Conservation (phyloP, 805 yeast species). For the Priceomyces carsonii region DNA sequence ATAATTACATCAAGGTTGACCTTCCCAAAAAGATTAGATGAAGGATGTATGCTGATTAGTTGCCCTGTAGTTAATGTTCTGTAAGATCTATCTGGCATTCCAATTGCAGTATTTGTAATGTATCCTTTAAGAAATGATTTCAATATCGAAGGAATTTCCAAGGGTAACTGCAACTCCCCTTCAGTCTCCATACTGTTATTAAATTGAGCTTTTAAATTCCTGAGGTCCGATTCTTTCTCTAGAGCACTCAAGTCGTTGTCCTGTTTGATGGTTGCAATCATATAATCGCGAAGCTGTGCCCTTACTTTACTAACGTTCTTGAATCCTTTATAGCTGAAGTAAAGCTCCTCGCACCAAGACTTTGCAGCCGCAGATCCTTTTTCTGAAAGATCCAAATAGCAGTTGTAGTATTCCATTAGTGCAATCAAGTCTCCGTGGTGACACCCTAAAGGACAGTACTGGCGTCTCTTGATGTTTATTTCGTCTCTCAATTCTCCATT, state of each 20-base stretch:
- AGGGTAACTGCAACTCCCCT: slow-evolving; percentile 21
- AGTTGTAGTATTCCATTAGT: slow-evolving; percentile 73
- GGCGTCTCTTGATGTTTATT: slow-evolving; percentile 71
- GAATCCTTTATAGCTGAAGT: slow-evolving; percentile 77
- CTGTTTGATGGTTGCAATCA: slow-evolving; percentile 50
- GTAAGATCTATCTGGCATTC: slow-evolving; percentile 92
- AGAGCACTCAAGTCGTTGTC: slow-evolving; percentile 29
- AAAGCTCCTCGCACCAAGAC: slow-evolving; percentile 82
- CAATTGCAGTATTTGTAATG: slow-evolving; percentile 87
- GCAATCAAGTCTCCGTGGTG: slow-evolving; percentile 81
- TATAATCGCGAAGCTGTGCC: slow-evolving; percentile 70
- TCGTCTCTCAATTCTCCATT: slow-evolving; percentile 81
- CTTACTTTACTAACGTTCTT: slow-evolving; percentile 74
- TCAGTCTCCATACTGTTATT: slow-evolving; percentile 22
- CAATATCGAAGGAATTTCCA: slow-evolving; percentile 59
- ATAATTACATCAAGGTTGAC: slow-evolving; percentile 76
- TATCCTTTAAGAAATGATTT: slow-evolving; percentile 84
- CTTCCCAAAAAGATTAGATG: slow-evolving; percentile 82
- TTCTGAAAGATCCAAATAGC: slow-evolving; percentile 36
- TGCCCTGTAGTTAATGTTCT: slow-evolving; percentile 85
- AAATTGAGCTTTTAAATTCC: slow-evolving; percentile 24
- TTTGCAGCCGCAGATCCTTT: slow-evolving; percentile 53
- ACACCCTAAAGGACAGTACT: slow-evolving; percentile 68
- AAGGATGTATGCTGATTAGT: slow-evolving; percentile 84
- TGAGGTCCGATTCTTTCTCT: slow-evolving; percentile 27